These are phyloP conservation scores for Ogataea saltuana DNA, from an alignment of 805 yeast species.

Conservation along the genomic window DNA sequence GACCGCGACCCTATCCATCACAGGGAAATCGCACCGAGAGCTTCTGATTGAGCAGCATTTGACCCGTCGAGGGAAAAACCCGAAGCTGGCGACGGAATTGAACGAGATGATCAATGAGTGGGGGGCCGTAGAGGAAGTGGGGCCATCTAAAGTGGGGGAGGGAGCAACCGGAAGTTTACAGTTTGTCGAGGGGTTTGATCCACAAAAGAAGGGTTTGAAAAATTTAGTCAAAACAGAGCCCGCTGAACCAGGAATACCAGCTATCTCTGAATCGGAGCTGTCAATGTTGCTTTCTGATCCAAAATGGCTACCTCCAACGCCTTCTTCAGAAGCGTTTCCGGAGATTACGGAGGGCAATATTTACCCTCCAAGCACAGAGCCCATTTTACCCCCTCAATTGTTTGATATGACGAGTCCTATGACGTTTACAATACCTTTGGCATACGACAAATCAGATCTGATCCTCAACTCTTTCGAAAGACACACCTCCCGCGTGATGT, in stretches of 20 bases:
- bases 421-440: neutral
- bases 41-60: slow-evolving; percentile 19
- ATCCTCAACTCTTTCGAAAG: slow-evolving; percentile 18
- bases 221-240: neutral
- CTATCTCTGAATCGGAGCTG: neutral
- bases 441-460: slow-evolving; percentile 12
- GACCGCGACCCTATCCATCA: slow-evolving; percentile 20
- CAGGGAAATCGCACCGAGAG: slow-evolving; percentile 20
- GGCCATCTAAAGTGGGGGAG: neutral
- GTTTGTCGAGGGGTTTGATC: slow-evolving; percentile 1
- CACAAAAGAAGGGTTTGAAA: neutral
- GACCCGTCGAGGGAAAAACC: slow-evolving; percentile 19
- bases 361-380: too few species aligned
- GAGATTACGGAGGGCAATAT: too few species aligned
- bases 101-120: slow-evolving; percentile 15
- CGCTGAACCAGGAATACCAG: neutral
- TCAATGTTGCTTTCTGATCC: too few species aligned
- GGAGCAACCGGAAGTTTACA: neutral
- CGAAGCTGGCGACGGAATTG: slow-evolving; percentile 19
- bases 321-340: too few species aligned
- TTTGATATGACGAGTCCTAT: neutral
- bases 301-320: too few species aligned
- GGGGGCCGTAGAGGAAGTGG: slow-evolving; percentile 1
- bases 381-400: neutral
- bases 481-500: slow-evolving; percentile 17